These are phyloP conservation scores for Neurospora sp. DNA, from an alignment of 495 filamentous ascomycete genomes.

Conservation along the genomic window DNA sequence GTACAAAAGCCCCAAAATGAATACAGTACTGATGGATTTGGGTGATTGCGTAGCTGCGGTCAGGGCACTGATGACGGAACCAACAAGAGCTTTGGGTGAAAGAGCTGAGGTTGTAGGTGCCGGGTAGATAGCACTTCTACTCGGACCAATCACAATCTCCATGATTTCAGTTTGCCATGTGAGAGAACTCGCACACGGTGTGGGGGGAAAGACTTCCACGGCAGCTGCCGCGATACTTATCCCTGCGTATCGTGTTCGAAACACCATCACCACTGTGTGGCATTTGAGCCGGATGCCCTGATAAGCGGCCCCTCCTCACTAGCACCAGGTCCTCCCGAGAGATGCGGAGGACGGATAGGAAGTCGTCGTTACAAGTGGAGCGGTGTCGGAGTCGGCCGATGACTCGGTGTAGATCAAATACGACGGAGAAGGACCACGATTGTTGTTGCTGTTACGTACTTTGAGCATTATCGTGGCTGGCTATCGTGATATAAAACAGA, in stretches of 20 bases:
- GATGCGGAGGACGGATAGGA: slow-evolving; percentile 1
- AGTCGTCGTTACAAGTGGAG: not conserved
- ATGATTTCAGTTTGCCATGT: not conserved
- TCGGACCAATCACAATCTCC: not conserved
- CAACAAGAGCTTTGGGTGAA: not conserved
- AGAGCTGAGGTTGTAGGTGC: not conserved
- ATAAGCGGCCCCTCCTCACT: not conserved
- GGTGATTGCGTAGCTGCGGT: slow-evolving; percentile 7
- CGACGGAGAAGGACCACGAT: not conserved
- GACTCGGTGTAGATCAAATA: not conserved
- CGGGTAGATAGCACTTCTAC: not conserved
- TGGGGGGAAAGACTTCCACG: not conserved
- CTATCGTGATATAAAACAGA: not conserved
- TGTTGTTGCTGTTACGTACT: not conserved
- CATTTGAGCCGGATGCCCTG: not conserved
- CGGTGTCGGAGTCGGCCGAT: not conserved
- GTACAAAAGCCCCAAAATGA: too few relatives aligned
- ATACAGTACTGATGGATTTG: not conserved
- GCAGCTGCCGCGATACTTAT: not conserved
- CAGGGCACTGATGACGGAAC: slow-evolving; percentile 14
- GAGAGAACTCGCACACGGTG: not conserved
- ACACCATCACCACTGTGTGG: not conserved
- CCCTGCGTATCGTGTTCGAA: not conserved
- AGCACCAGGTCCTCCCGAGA: not conserved
- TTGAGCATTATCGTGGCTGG: not conserved